A percentile compares a stretch with the other conserved stretches of the same genome.
phyloP scores from a whole-genome alignment of 2,329 filamentous ascomycete species.

The Aspergillus fumigatiaffinis region DNA sequence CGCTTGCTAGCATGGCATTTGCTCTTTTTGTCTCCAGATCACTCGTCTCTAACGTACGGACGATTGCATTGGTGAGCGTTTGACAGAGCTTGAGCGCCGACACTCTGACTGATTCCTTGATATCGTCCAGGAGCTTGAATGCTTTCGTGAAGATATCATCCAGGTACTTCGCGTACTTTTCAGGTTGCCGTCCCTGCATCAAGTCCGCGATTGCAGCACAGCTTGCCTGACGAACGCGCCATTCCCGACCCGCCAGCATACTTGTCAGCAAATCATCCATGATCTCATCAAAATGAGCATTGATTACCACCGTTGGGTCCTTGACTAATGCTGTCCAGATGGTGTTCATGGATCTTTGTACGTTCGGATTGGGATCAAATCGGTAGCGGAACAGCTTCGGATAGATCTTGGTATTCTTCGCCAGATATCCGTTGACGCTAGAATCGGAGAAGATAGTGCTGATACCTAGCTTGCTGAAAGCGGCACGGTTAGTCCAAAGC shows the following conservation, averaged over 20 bases:
- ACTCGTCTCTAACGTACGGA: slow-evolving; percentile 78
- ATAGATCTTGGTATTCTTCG: slow-evolving; percentile 87
- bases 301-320: slow-evolving; percentile 71
- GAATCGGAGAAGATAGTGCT: slow-evolving; percentile 90
- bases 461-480: slow-evolving; percentile 89
- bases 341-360: slow-evolving; percentile 92
- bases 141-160: slow-evolving; percentile 79
- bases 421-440: slow-evolving; percentile 60
- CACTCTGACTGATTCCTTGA: slow-evolving; percentile 82
- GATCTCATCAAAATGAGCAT: slow-evolving; percentile 81
- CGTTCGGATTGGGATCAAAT: slow-evolving; percentile 91
- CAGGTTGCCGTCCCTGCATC: slow-evolving; percentile 71
- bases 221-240: slow-evolving; percentile 87
- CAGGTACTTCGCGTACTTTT: slow-evolving; percentile 79
- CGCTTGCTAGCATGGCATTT: slow-evolving; percentile 75
- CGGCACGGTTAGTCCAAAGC: slow-evolving; percentile 95
- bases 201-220: slow-evolving; percentile 87
- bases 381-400: slow-evolving; percentile 91
- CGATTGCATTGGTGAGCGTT: slow-evolving; percentile 76
- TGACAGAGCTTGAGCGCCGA: slow-evolving; percentile 80
- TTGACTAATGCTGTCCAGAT: slow-evolving; percentile 98
- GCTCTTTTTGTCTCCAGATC: slow-evolving; percentile 61
- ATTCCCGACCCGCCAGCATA: slow-evolving; percentile 77
- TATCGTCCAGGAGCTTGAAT: slow-evolving; percentile 91
- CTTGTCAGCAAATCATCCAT: slow-evolving; percentile 82